Conservation (phyloP, 1,284 basidiomycete genomes). For the Fomitopsis palustris region DNA sequence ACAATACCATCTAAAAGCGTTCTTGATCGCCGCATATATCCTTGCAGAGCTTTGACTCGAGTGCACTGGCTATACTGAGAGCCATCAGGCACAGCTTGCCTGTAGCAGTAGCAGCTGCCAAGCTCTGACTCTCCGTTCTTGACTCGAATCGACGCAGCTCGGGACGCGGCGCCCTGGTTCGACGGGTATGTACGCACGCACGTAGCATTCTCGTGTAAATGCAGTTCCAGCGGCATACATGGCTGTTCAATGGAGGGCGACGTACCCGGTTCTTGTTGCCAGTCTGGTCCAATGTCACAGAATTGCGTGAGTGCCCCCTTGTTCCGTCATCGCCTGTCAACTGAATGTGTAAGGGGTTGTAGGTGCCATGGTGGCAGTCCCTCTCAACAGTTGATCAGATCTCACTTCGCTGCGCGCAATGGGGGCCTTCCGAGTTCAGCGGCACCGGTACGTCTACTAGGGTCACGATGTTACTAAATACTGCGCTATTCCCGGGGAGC, state of each 20-base stretch:
- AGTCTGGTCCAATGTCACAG: background rate
- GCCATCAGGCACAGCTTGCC: background rate
- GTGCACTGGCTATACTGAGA: background rate
- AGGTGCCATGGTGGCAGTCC: conserved; percentile 1
- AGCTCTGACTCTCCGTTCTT: background rate
- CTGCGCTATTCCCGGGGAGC: background rate
- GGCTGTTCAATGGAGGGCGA: background rate
- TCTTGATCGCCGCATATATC: background rate
- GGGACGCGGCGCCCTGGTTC: background rate
- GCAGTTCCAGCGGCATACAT: background rate
- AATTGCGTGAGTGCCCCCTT: background rate
- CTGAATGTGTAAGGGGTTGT: background rate
- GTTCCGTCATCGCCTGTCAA: background rate
- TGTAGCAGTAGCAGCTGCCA: background rate
- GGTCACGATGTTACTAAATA: background rate
- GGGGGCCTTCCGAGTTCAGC: background rate
- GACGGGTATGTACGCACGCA: background rate
- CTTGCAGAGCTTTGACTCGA: background rate
- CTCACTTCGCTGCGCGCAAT: background rate
- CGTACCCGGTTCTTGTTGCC: conserved; percentile 1
- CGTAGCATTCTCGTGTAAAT: background rate
- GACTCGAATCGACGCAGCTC: background rate
- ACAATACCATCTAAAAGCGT: background rate
- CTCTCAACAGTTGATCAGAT: conserved; percentile 1
- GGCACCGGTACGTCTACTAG: background rate